Base-by-base conservation (phyloP, 306 rosid genomes). In the Cucumis cinereus region DNA sequence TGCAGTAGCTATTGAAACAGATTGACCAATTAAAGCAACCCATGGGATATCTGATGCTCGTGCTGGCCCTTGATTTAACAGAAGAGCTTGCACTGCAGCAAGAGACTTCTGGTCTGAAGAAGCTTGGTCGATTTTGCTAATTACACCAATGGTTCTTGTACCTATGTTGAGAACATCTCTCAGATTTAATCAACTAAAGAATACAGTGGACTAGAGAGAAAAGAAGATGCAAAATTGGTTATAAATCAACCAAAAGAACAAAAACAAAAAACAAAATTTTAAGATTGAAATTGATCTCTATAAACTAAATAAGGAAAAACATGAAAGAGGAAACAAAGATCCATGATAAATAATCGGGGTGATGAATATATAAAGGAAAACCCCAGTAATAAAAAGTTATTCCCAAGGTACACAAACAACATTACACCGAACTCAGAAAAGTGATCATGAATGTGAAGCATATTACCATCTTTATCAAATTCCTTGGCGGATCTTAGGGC, bases 71-170 rank as follows among this genome's bases (percentile, higher is more conserved):
- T 94, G 89, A 84, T 94, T 94, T 81, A 80, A 82, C 22, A 94
- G 89, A 78, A 94, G 89, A 73, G 99, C 96, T 82, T 89, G 97
- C 64, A 94, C 99, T 26, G 98, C 99, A 82, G 97, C 89, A 68
- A 94, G 87, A 75, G 99, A 84, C 82, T 90, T 94, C 80, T 85
- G 96, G 78, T 94, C 99, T 8, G 88, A 61, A 60, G 99, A 82
- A 76, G 99, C 99, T 89, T 94, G 99, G 82, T 94, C 98, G 50
- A 94, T 87, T 87, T 94, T 94, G 82, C 96, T 91, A 67, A 94
- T 89, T 36, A 94, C 84, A 40, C 99, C 99, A 76, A 94, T 81
- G 22, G 95, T 94, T 83, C 99, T 88, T 54, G 96, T 92, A 82
- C 99, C 99, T 94, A 79, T 54, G 15, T 55, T 56, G 75, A 85